These are phyloP conservation scores for Galerina sulciceps DNA, from an alignment of 768 basidiomycete genomes.

Conservation along the genomic window DNA sequence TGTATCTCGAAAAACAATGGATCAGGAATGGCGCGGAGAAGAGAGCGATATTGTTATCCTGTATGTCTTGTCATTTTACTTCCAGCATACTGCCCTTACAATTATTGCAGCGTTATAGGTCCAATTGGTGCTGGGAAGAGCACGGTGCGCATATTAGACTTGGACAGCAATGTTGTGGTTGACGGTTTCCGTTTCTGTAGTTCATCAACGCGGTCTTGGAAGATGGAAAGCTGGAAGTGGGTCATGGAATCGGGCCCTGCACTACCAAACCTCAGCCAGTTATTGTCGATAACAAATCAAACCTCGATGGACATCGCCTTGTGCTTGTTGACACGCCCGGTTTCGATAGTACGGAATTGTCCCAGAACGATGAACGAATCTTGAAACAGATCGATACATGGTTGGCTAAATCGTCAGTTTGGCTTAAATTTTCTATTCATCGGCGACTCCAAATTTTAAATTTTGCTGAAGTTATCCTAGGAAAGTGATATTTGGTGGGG, in stretches of 20 bases:
- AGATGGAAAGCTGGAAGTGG: neutral
- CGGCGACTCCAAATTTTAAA: neutral
- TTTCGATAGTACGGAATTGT: slow-evolving; percentile 20
- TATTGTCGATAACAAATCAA: neutral
- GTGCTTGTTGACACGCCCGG: slow-evolving; percentile 27
- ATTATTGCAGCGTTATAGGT: slow-evolving; percentile 4
- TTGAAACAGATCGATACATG: neutral
- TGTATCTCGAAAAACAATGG: neutral
- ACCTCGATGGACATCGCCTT: slow-evolving; percentile 7
- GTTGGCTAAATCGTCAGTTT: neutral
- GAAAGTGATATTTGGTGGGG: neutral
- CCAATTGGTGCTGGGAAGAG: slow-evolving; percentile 24
- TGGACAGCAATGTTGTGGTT: slow-evolving; percentile 2
- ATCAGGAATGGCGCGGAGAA: neutral
- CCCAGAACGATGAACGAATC: slow-evolving; percentile 16
- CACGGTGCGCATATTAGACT: slow-evolving; percentile 11
- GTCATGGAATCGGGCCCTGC: neutral
- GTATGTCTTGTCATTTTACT: neutral
- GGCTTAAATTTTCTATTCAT: neutral
- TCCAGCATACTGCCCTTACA: neutral
- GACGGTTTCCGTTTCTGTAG: neutral
- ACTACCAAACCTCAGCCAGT: neutral
- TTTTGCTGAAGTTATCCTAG: neutral
- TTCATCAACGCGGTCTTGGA: neutral
- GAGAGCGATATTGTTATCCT: neutral